Conservation (phyloP, 225 moss, liverwort and hornwort species). For the Neckera pumila region DNA sequence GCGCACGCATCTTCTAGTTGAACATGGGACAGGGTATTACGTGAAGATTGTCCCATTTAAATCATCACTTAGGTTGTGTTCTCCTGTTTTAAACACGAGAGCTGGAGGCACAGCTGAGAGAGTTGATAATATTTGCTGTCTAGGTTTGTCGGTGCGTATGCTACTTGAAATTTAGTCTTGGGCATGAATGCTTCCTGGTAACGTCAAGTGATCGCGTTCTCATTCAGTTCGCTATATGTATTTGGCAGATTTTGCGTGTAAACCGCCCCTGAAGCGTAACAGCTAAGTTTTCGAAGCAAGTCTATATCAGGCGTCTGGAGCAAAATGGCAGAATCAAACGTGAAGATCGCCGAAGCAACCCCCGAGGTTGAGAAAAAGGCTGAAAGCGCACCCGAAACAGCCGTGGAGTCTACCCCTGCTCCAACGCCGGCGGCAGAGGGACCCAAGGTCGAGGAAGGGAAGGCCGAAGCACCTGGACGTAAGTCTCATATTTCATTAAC, state of each 20-base stretch:
- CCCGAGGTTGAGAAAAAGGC: conserved; percentile 3
- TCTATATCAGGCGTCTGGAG: neutral
- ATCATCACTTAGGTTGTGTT: neutral
- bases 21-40: neutral
- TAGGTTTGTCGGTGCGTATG: neutral
- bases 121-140: neutral
- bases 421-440: neutral
- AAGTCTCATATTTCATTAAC: neutral
- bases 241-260: neutral
- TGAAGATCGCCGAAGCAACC: neutral
- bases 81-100: neutral
- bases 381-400: neutral
- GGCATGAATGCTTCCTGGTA: neutral
- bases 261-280: neutral
- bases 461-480: neutral
- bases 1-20: neutral
- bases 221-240: neutral
- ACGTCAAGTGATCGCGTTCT: neutral
- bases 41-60: neutral
- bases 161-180: neutral
- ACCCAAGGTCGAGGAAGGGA: neutral
- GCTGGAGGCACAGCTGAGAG: no score
- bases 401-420: neutral
- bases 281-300: neutral
- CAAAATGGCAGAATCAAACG: conserved; percentile 5